phyloP scores from a whole-genome alignment of 176 grass and related monocot species.

The Juncus effusus region DNA sequence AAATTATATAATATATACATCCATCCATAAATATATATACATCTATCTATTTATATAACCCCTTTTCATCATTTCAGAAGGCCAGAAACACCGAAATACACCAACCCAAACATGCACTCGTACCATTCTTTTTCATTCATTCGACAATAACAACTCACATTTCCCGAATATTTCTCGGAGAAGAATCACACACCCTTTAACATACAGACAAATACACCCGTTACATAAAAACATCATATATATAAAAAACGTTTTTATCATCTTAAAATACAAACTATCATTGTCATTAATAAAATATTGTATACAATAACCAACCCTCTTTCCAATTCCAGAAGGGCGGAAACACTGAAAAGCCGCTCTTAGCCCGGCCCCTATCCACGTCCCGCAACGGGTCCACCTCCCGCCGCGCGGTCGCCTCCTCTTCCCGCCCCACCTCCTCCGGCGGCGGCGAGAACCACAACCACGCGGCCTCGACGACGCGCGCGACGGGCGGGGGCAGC shows the following conservation, averaged over 20 bases:
- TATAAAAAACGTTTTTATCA: too few species aligned
- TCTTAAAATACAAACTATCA: too few species aligned
- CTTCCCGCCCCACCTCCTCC: slow-evolving; percentile 55
- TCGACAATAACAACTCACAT: too few species aligned
- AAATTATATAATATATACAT: too few species aligned
- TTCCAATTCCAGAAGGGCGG: slow-evolving; percentile 18
- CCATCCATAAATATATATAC: too few species aligned
- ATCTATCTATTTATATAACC: too few species aligned
- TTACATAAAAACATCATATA: neutral
- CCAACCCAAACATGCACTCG: neutral
- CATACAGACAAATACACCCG: too few species aligned
- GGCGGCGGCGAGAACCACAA: slow-evolving; percentile 35
- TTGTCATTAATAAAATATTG: neutral
- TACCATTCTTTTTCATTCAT: neutral
- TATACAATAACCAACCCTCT: neutral
- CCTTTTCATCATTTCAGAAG: neutral
- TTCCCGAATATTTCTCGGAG: neutral
- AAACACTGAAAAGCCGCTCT: slow-evolving; percentile 35
- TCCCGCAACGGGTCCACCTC: slow-evolving; percentile 67
- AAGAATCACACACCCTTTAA: neutral
- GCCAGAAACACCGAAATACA: neutral
- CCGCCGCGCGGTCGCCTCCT: slow-evolving; percentile 59
- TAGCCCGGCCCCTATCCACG: slow-evolving; percentile 33
- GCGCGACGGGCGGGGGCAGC: slow-evolving; percentile 36
- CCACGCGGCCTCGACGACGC: neutral